Conservation (phyloP, 2,329 filamentous ascomycete species). For the Sclerotinia nivalis region DNA sequence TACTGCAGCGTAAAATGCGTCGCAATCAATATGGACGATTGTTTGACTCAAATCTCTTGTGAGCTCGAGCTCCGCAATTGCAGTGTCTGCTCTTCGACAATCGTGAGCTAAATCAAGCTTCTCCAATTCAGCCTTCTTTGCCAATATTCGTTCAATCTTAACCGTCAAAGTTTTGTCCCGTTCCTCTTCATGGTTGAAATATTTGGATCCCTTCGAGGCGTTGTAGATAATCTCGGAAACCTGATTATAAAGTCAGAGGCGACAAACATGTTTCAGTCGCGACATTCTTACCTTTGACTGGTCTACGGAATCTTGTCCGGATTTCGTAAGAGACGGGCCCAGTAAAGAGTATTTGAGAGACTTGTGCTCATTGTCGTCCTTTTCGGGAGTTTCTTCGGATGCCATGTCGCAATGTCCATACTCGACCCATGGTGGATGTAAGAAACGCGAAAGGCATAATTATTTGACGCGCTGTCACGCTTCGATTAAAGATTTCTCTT, state of each 20-base stretch:
- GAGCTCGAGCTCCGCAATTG: slow-evolving; percentile 76
- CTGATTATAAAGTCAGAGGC: slow-evolving; percentile 43
- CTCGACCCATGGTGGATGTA: not conserved
- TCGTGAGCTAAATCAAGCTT: slow-evolving; percentile 73
- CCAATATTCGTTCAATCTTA: slow-evolving; percentile 80
- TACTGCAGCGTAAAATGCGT: slow-evolving; percentile 96
- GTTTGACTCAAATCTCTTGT: slow-evolving; percentile 78
- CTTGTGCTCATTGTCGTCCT: slow-evolving; percentile 45
- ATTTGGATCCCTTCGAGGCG: slow-evolving; percentile 94
- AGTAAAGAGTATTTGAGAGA: slow-evolving; percentile 88
- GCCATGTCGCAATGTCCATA: slow-evolving; percentile 20
- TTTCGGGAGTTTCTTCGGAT: slow-evolving; percentile 9
- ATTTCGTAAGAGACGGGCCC: slow-evolving; percentile 89
- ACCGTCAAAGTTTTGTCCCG: slow-evolving; percentile 79
- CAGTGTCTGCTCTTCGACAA: slow-evolving; percentile 74
- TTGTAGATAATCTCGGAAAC: slow-evolving; percentile 97
- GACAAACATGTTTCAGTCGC: slow-evolving; percentile 13
- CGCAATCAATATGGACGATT: slow-evolving; percentile 92
- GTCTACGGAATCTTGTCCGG: slow-evolving; percentile 90
- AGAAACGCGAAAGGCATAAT: slow-evolving; percentile 11
- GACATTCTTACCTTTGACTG: slow-evolving; percentile 71
- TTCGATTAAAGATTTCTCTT: not conserved
- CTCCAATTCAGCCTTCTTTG: slow-evolving; percentile 74
- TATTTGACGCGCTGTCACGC: slow-evolving; percentile 20
- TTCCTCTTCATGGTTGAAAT: slow-evolving; percentile 85